Conservation (phyloP, 129 eudicot genomes). For the Logfia minima region DNA sequence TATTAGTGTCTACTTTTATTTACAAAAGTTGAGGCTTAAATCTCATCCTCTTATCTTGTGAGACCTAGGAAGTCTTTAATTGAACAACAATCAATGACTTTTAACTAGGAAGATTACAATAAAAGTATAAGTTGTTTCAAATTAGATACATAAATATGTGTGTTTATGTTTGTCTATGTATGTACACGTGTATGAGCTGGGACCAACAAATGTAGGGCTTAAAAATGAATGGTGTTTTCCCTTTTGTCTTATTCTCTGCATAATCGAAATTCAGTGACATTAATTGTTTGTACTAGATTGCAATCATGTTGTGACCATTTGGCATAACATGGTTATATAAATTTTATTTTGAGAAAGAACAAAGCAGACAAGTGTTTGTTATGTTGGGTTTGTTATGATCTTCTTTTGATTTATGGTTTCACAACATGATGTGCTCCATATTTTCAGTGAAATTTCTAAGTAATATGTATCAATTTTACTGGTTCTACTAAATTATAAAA, state of each 20-base stretch:
- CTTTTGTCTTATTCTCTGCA: slow-evolving; percentile 4
- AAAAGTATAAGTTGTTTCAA: neutral
- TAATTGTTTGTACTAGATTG: neutral
- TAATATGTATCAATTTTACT: neutral
- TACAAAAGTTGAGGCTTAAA: neutral
- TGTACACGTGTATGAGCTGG: neutral
- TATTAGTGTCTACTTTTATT: neutral
- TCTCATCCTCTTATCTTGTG: slow-evolving; percentile 22
- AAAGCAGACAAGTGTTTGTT: neutral
- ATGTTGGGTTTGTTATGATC: neutral
- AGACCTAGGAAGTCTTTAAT: slow-evolving; percentile 14
- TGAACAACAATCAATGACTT: slow-evolving; percentile 11
- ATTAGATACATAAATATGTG: neutral
- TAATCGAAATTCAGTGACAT: neutral
- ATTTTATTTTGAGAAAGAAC: neutral
- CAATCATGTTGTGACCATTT: slow-evolving; percentile 12
- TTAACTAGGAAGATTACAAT: neutral
- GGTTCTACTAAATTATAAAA: neutral
- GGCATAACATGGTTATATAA: neutral
- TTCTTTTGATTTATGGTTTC: neutral
- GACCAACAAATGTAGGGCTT: slow-evolving; percentile 1
- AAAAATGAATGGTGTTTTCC: neutral
- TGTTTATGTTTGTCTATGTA: neutral
- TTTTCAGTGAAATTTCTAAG: neutral
- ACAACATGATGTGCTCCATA: slow-evolving; percentile 7